Percentiles rank a stretch among this genome's conserved stretches.
phyloP scores from a whole-genome alignment of 495 filamentous ascomycete species.

The Trypethelium eluteriae region DNA sequence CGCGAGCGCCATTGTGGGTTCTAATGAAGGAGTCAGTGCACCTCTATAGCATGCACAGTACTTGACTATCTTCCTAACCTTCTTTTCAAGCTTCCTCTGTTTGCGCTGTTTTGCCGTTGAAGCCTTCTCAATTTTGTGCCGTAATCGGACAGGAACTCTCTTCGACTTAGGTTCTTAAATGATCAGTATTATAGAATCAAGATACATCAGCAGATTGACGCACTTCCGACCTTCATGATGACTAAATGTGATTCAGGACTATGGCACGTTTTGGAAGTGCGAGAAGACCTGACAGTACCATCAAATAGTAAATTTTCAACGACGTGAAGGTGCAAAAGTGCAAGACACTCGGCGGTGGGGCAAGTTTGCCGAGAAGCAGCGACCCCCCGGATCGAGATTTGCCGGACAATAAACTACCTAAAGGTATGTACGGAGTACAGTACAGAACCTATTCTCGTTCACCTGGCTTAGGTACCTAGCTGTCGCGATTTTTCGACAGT shows the following conservation, averaged over 20 bases:
- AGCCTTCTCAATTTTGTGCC: slow-evolving; percentile 94
- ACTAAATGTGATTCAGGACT: background rate
- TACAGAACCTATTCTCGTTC: too few species aligned
- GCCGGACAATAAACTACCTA: too few species aligned
- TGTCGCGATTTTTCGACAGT: too few species aligned
- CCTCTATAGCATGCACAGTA: background rate
- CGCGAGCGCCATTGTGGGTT: slow-evolving; percentile 92
- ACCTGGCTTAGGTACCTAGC: too few species aligned
- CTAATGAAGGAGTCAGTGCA: slow-evolving; percentile 30
- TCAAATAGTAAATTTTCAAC: background rate
- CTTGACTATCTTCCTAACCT: slow-evolving; percentile 31
- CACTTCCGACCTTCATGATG: slow-evolving; percentile 10
- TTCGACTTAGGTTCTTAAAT: slow-evolving; percentile 73
- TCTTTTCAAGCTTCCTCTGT: slow-evolving; percentile 76
- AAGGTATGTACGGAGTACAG: too few species aligned
- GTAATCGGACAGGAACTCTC: slow-evolving; percentile 74
- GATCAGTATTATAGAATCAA: slow-evolving; percentile 14
- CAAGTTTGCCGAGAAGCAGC: slow-evolving; percentile 1
- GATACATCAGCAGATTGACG: background rate
- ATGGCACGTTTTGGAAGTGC: too few species aligned
- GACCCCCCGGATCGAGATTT: too few species aligned
- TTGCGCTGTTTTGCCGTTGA: slow-evolving; percentile 86
- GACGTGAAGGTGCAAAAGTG: background rate
- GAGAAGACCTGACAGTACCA: too few species aligned
- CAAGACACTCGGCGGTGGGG: background rate